A percentile compares a stretch with the other conserved stretches of the same genome.
phyloP scores from a whole-genome alignment of 805 yeast species.

The Myxozyma geophila region DNA sequence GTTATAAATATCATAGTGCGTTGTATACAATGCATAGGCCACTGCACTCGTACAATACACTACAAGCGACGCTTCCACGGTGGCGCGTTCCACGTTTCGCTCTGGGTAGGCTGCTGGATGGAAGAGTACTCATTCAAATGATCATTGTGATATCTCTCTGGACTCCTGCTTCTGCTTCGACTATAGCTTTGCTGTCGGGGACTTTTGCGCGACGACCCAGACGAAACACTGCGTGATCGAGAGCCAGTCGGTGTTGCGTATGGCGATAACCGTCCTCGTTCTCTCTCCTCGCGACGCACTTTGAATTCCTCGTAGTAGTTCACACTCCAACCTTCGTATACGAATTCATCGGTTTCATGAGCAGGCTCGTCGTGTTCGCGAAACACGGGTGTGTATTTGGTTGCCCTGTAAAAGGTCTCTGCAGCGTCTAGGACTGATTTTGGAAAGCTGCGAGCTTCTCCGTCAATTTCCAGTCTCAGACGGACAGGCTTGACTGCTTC shows the following conservation, averaged over 20 bases:
- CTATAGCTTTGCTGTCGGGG: neutral
- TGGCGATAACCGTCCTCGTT: neutral
- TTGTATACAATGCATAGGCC: neutral
- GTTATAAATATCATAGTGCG: neutral
- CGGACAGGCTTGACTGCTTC: slow-evolving; percentile 15
- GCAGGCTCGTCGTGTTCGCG: slow-evolving; percentile 14
- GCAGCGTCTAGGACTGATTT: slow-evolving; percentile 10
- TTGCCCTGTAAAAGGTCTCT: slow-evolving; percentile 22
- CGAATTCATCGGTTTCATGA: neutral
- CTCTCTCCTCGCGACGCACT: neutral
- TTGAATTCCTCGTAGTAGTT: slow-evolving; percentile 14
- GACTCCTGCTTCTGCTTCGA: neutral
- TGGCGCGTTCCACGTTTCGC: neutral
- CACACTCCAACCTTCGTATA: slow-evolving; percentile 24
- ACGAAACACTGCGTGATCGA: too few species aligned
- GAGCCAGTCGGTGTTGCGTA: too few species aligned
- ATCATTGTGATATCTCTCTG: neutral
- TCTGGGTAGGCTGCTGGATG: neutral
- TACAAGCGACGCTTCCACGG: neutral
- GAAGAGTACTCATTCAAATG: neutral
- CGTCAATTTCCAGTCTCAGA: neutral
- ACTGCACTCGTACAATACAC: neutral
- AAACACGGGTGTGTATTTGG: slow-evolving; percentile 9
- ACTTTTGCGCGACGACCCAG: too few species aligned
- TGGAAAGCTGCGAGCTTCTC: neutral